Percentiles rank a stretch among this genome's conserved stretches.
Evolutionary conservation across 2,329 filamentous ascomycete genomes (phyloP).

Genomic region (Apiospora sp.): DNA sequence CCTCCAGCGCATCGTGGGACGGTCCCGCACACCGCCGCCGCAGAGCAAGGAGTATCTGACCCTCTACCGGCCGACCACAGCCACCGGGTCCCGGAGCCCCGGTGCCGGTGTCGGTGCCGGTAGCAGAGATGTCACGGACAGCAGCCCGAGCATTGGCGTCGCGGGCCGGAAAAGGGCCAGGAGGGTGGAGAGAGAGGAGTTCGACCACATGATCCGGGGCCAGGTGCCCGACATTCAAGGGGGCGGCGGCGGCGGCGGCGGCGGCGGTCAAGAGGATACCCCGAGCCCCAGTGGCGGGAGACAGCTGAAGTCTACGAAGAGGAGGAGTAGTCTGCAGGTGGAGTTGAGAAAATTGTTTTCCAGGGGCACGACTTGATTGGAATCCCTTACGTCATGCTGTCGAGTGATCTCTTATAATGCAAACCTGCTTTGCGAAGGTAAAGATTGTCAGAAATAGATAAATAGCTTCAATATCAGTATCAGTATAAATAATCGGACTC

Average conservation of each 20-base stretch:
- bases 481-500: background rate
- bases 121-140: background rate
- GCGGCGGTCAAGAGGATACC: background rate
- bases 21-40: constrained; percentile 35
- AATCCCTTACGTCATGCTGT: background rate
- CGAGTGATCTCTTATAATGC: background rate
- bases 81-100: background rate
- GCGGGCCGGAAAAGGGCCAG: constrained; percentile 28
- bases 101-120: background rate
- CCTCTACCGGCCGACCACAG: constrained; percentile 30
- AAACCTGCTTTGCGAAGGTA: background rate
- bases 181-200: constrained; percentile 22
- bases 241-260: background rate
- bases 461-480: background rate
- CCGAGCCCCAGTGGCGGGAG: background rate
- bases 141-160: constrained; percentile 29
- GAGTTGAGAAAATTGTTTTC: constrained; percentile 10
- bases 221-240: background rate
- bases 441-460: background rate
- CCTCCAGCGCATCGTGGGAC: constrained; percentile 30
- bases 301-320: background rate
- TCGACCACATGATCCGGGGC: constrained; percentile 21
- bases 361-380: background rate
- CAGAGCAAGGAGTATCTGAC: constrained; percentile 38
- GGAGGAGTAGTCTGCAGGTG: background rate